Conservation (phyloP, 495 filamentous ascomycete species). For the Peziza echinospora region DNA sequence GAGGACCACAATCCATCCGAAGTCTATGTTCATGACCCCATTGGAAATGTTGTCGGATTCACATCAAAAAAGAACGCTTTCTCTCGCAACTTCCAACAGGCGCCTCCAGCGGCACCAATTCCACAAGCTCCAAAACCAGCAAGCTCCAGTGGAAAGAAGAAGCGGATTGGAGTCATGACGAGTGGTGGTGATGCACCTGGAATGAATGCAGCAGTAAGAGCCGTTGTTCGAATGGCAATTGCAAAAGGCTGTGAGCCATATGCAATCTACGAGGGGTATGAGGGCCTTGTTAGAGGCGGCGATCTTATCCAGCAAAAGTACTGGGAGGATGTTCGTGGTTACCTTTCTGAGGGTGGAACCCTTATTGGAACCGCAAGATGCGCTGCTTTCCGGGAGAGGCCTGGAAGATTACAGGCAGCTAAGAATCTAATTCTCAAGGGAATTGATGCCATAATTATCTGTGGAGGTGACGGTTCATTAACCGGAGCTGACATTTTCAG, state of each 20-base stretch:
- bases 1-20: slow-evolving; percentile 13
- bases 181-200: slow-evolving; percentile 93
- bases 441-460: slow-evolving; percentile 91
- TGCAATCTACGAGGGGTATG: slow-evolving; percentile 86
- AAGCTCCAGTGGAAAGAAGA: slow-evolving; percentile 24
- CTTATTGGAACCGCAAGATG: slow-evolving; percentile 90
- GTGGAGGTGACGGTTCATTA: slow-evolving; percentile 90
- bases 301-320: slow-evolving; percentile 65
- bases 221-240: slow-evolving; percentile 82
- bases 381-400: slow-evolving; percentile 66
- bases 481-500: slow-evolving; percentile 92
- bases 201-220: slow-evolving; percentile 89
- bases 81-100: slow-evolving; percentile 1
- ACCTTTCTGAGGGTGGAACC: slow-evolving; percentile 82
- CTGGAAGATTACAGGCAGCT: slow-evolving; percentile 60
- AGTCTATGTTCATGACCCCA: slow-evolving; percentile 16
- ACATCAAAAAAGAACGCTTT: slow-evolving; percentile 17
- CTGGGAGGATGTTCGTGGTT: slow-evolving; percentile 93
- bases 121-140: slow-evolving; percentile 3
- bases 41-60: slow-evolving; percentile 19
- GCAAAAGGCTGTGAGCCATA: slow-evolving; percentile 71
- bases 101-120: neutral
- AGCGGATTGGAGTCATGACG: slow-evolving; percentile 87
- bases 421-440: slow-evolving; percentile 84
- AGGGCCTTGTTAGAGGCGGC: slow-evolving; percentile 78